Conservation (phyloP, 805 yeast genomes). For the Candida hispaniensis region DNA sequence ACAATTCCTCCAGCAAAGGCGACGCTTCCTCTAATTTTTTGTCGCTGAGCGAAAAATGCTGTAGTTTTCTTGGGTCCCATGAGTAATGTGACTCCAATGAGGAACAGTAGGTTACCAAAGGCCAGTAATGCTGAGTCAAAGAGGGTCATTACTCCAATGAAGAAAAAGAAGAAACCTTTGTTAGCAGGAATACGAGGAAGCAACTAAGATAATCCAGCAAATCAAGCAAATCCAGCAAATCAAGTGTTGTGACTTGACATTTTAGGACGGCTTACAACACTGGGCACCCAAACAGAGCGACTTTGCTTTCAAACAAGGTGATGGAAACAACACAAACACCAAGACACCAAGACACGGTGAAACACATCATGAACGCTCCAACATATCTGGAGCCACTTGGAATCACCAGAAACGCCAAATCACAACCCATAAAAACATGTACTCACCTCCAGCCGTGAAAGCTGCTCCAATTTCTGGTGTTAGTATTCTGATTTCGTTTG, state of each 20-base stretch:
- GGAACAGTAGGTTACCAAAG: slow-evolving; percentile 67
- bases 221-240: not conserved
- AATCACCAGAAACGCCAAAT: too few species aligned
- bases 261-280: too few species aligned
- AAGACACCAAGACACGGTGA: too few species aligned
- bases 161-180: slow-evolving; percentile 53
- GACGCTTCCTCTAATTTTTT: slow-evolving; percentile 74
- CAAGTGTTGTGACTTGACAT: too few species aligned
- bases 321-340: too few species aligned
- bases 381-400: too few species aligned
- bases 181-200: slow-evolving; percentile 2
- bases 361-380: too few species aligned
- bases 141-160: slow-evolving; percentile 72
- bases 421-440: too few species aligned
- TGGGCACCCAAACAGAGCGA: too few species aligned
- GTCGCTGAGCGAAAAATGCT: slow-evolving; percentile 75
- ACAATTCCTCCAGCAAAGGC: slow-evolving; percentile 68
- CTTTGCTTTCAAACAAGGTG: too few species aligned
- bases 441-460: slow-evolving; percentile 67
- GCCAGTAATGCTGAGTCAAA: slow-evolving; percentile 86
- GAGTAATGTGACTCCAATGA: slow-evolving; percentile 73
- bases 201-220: not conserved
- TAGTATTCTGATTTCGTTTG: slow-evolving; percentile 15
- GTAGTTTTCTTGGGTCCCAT: slow-evolving; percentile 81
- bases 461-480: slow-evolving; percentile 77